Base-by-base conservation (phyloP, 306 rosid genomes). In the Quercus cerris region DNA sequence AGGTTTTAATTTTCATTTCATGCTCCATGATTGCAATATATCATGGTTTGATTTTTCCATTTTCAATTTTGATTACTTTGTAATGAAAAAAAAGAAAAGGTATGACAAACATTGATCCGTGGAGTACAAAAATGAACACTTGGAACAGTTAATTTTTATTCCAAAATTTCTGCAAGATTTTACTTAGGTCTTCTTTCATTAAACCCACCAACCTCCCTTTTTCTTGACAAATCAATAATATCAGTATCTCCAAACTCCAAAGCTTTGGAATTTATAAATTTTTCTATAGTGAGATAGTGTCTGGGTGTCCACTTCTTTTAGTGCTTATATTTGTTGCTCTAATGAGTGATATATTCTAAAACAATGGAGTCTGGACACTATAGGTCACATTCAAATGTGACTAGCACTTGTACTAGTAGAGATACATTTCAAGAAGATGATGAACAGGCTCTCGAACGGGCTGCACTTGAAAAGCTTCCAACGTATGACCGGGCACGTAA, bases 381-480 rank as follows among this genome's bases (percentile, higher is more conserved):
- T 18, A 35, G 19, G 6, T 28, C 75, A 6, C 15, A 1, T 12
- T 68, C 81, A 1, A 70, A 17, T 6, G 46, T 70, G 30, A 4
- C 38, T 10, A 56, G 38, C 52, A 64, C 33, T 2, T 25, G 75
- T 51, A 64, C 49, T 2, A 27, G 71, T 51, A 67, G 70, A 56
- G 23, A 28, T 1, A 18, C 62, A 46, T 18, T 38, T 2, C 54
- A 10, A 41, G 4, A 35, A 2, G 78, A 80, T 6, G 78, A 80
- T 51, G 83, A 64, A 23, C 74, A 80, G 56, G 70, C 78, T 73
- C 68, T 80, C 18, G 73, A 73, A 62, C 74, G 78, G 83, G 83
- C 78, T n/a, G 83, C 73, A 27, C 78, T 80, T 0, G 83, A 80
- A 25, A 80, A 78, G 68, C 78, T 80, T 51, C 78, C 83, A 1